These are phyloP conservation scores for Hymenoscyphus repandus DNA, from an alignment of 2,329 filamentous ascomycete species.

Conservation along the genomic window DNA sequence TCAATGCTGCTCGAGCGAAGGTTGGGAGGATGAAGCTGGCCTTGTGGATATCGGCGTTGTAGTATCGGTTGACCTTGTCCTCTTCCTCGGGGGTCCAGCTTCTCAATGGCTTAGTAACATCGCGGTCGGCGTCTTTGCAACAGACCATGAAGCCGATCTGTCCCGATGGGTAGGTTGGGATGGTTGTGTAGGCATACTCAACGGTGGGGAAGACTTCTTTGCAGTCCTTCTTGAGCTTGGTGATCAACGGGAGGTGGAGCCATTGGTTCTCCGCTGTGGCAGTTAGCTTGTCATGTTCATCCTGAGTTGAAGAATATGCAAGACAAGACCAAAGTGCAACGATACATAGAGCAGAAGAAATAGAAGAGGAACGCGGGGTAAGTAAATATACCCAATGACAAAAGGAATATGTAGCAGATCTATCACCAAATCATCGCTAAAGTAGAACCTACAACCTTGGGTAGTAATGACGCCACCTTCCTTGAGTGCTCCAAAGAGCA, in stretches of 20 bases:
- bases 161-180: slow-evolving; percentile 96
- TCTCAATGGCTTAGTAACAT: slow-evolving; percentile 82
- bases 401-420: slow-evolving; percentile 6
- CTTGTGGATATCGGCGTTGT: slow-evolving; percentile 95
- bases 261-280: slow-evolving; percentile 92
- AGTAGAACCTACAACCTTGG: slow-evolving; percentile 98
- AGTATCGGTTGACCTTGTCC: slow-evolving; percentile 90
- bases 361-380: slow-evolving; percentile 3
- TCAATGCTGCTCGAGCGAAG: slow-evolving; percentile 76
- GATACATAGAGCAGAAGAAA: not conserved
- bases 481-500: slow-evolving; percentile 81
- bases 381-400: slow-evolving; percentile 2
- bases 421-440: slow-evolving; percentile 28
- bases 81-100: slow-evolving; percentile 82
- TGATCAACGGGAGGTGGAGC: slow-evolving; percentile 93
- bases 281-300: slow-evolving; percentile 12
- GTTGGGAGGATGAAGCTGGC: slow-evolving; percentile 89
- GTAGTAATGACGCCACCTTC: slow-evolving; percentile 98
- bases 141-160: slow-evolving; percentile 99
- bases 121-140: slow-evolving; percentile 82
- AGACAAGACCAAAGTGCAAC: not conserved
- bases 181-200: slow-evolving; percentile 99
- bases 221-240: slow-evolving; percentile 94
- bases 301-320: not conserved
- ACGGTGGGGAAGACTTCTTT: slow-evolving; percentile 94